Evolutionary conservation across 805 yeast genomes (phyloP).

Genomic region (Helenozyma baotianmanensis): DNA sequence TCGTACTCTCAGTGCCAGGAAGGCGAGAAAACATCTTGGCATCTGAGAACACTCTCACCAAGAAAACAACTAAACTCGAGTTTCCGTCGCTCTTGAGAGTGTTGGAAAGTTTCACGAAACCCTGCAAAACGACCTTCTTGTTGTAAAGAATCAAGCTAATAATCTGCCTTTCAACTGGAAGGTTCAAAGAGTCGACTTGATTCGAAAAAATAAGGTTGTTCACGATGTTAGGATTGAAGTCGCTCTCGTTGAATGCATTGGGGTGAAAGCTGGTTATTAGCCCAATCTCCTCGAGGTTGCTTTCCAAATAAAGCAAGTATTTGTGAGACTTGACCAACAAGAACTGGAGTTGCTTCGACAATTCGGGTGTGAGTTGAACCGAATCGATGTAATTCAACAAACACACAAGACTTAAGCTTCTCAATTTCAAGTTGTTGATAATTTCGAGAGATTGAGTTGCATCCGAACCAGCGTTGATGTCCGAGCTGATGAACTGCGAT

Average conservation of each 20-base stretch:
- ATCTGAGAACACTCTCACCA: conserved; percentile 35
- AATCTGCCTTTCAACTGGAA: conserved; percentile 24
- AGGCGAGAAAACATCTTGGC: conserved; percentile 25
- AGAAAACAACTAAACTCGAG: conserved; percentile 38
- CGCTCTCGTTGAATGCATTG: conserved; percentile 24
- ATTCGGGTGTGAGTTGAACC: conserved; percentile 36
- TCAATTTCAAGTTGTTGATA: conserved; percentile 29
- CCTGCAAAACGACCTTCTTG: conserved; percentile 34
- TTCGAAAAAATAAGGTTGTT: conserved; percentile 29
- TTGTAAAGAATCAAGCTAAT: conserved; percentile 31
- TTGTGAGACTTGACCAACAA: conserved; percentile 38
- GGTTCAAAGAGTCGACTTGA: conserved; percentile 13
- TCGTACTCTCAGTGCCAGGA: conserved; percentile 4
- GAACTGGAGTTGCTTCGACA: conserved; percentile 37
- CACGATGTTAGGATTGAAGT: conserved; percentile 24
- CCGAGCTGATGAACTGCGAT: conserved; percentile 31
- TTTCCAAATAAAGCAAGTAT: conserved; percentile 37
- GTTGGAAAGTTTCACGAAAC: conserved; percentile 29
- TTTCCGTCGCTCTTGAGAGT: conserved; percentile 35
- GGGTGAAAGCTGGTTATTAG: conserved; percentile 29
- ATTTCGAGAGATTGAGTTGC: conserved; percentile 23
- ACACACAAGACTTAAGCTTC: conserved; percentile 37
- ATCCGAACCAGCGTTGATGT: conserved; percentile 12
- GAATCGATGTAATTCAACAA: conserved; percentile 35
- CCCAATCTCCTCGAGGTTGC: conserved; percentile 29